A percentile compares a stretch with the other conserved stretches of the same genome.
These are phyloP conservation scores for Arthrobotrys sinensis DNA, from an alignment of 2,329 filamentous ascomycete genomes.

Conservation along the genomic window DNA sequence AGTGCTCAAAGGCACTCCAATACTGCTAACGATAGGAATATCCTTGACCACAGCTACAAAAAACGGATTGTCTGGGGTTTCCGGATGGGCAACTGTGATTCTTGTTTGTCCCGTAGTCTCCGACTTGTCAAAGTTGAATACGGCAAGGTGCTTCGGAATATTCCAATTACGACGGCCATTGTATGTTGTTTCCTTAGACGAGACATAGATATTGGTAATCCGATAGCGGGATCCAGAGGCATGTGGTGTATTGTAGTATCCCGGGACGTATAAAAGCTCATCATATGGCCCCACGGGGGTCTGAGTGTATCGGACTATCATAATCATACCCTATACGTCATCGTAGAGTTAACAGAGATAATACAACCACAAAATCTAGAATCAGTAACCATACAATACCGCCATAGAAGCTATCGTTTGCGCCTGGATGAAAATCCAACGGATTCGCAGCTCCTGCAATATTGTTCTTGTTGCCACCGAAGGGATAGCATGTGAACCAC, in stretches of 20 bases:
- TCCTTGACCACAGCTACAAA: slow-evolving; percentile 46
- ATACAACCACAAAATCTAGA: background rate
- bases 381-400: slow-evolving; percentile 28
- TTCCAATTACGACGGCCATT: slow-evolving; percentile 74
- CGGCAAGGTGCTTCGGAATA: slow-evolving; percentile 73
- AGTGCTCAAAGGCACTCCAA: slow-evolving; percentile 45
- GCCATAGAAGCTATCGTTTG: slow-evolving; percentile 43
- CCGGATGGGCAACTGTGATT: slow-evolving; percentile 55
- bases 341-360: background rate
- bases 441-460: slow-evolving; percentile 26
- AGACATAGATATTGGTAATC: slow-evolving; percentile 74
- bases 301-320: slow-evolving; percentile 72
- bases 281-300: slow-evolving; percentile 73
- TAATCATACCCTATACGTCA: slow-evolving; percentile 71
- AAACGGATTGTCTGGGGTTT: slow-evolving; percentile 43
- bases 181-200: slow-evolving; percentile 71
- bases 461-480: slow-evolving; percentile 36
- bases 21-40: slow-evolving; percentile 49
- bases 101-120: slow-evolving; percentile 37
- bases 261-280: slow-evolving; percentile 71
- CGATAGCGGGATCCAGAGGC: slow-evolving; percentile 66
- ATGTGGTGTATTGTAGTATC: slow-evolving; percentile 69
- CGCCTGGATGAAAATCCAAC: slow-evolving; percentile 41
- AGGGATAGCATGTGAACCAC: slow-evolving; percentile 54
- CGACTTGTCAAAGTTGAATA: slow-evolving; percentile 68